phyloP scores from a whole-genome alignment of 1,284 basidiomycete species.

The Moniliophthora roreri region DNA sequence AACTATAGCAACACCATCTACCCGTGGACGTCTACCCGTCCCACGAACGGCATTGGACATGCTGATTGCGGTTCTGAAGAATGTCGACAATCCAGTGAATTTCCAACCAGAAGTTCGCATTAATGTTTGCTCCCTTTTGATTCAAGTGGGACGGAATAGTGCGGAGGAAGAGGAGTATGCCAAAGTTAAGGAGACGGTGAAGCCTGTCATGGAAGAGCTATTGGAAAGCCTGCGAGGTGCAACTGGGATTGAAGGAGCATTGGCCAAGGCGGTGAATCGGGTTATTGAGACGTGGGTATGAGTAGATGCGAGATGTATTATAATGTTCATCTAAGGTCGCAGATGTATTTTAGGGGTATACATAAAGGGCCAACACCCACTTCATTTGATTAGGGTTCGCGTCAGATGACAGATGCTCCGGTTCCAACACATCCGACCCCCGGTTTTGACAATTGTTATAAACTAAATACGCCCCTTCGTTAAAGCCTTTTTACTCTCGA shows the following conservation, averaged over 20 bases:
- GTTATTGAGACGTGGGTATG: conserved; percentile 44
- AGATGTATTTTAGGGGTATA: too few species aligned
- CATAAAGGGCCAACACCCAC: too few species aligned
- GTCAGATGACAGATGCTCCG: too few species aligned
- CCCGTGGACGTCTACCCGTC: conserved; percentile 37
- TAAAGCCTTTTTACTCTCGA: neutral
- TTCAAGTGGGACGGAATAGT: conserved; percentile 56
- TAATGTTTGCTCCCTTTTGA: conserved; percentile 70
- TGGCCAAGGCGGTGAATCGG: conserved; percentile 42
- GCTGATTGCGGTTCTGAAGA: conserved; percentile 59
- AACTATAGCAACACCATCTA: conserved; percentile 37
- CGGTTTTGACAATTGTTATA: neutral
- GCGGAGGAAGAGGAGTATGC: conserved; percentile 43
- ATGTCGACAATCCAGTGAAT: conserved; percentile 48
- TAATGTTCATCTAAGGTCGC: too few species aligned
- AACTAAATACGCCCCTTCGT: neutral
- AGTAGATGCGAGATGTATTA: neutral
- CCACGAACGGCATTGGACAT: conserved; percentile 63
- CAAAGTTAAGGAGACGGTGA: conserved; percentile 48
- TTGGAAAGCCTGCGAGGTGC: conserved; percentile 31
- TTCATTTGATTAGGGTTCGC: too few species aligned
- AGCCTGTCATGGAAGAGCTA: conserved; percentile 53
- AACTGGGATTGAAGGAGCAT: conserved; percentile 42
- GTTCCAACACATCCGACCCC: neutral
- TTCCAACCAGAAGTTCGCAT: conserved; percentile 70